Base-by-base conservation (phyloP, 2,329 filamentous ascomycete species). In the Apiospora hydei region DNA sequence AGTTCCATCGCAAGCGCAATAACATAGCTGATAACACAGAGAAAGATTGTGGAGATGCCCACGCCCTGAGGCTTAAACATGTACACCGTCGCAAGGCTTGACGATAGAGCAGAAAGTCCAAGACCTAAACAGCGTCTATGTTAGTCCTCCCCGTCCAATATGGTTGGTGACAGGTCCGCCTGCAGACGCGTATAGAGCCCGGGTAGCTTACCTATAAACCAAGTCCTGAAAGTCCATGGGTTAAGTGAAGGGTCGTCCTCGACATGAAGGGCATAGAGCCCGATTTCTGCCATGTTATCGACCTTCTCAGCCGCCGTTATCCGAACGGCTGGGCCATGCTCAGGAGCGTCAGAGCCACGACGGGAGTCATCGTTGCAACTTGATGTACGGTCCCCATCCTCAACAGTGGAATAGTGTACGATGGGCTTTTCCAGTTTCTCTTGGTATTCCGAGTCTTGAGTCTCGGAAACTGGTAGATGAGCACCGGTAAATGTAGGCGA, bases 51-150 rank as follows among this genome's bases (percentile, higher is more conserved):
- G 1, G 83, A 84, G 13, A 87, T 82, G 38, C 75, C 81, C 67
- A 87, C 82, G 5, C 79, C 80, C 75, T 86, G 85, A 1, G 85
- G 85, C 75, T 86, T 86, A 80, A 86, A 86, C 69, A 83, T 82
- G 75, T 82, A 87, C 71, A 87, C 86, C 46, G 82, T 82, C 49
- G 81, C 80, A 7, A 87, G 78, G 7, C 83, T 81, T 24, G 80
- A 80, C n/a, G 80, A 82, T 68, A 83, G 82, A 26, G 75, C 72
- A 16, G 81, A 79, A 8, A 84, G 74, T 4, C 78, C 81, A 49
- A 82, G 71, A 14, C 81, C 79, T 80, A 70, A 67, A 26, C 13
- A 16, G 11, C 14, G 41, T 41, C 10, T 18, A 24, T 41, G 7
- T 64, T 41, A 64, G 34, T 41, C 4, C 26, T 34, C 11, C 8